phyloP scores from a whole-genome alignment of 148 eudicot species.

The Simmondsia chinensis region DNA sequence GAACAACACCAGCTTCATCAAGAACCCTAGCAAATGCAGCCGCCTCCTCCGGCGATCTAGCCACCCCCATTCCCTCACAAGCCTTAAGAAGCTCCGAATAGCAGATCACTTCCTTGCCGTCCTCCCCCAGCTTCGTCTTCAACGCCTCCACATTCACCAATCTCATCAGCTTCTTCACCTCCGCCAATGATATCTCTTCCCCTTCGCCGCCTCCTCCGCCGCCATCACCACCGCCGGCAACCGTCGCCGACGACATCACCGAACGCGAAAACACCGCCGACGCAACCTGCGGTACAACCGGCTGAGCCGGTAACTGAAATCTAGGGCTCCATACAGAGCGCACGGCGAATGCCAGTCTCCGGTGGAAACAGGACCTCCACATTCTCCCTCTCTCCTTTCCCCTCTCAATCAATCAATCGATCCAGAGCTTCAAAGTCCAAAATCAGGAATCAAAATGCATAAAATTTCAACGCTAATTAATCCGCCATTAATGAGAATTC shows the following conservation, averaged over 20 bases:
- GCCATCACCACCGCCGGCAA: not conserved
- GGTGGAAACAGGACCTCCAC: slow-evolving; percentile 16
- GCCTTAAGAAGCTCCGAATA: slow-evolving; percentile 54
- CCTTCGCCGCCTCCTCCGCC: slow-evolving; percentile 8
- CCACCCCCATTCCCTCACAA: slow-evolving; percentile 60
- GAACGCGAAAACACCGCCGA: not conserved
- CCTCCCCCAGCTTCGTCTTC: slow-evolving; percentile 59
- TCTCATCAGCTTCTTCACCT: slow-evolving; percentile 73
- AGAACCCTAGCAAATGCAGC: slow-evolving; percentile 47
- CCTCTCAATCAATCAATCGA: too few species aligned
- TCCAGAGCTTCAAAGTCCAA: too few species aligned
- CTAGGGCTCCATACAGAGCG: too few species aligned
- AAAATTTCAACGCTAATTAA: too few species aligned
- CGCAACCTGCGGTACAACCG: not conserved
- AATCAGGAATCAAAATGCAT: too few species aligned
- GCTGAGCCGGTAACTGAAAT: too few species aligned
- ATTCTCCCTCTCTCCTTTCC: slow-evolving; percentile 8
- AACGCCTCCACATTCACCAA: slow-evolving; percentile 67
- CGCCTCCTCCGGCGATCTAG: slow-evolving; percentile 56
- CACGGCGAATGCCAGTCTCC: slow-evolving; percentile 11
- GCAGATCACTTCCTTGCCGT: slow-evolving; percentile 57
- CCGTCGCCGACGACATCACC: not conserved
- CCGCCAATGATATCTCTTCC: slow-evolving; percentile 33
- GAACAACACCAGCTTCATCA: slow-evolving; percentile 89
- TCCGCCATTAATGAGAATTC: too few species aligned